A percentile compares a stretch with the other conserved stretches of the same genome.
Conservation (phyloP, 148 eudicot genomes). For the Vaccinium myrtillus region DNA sequence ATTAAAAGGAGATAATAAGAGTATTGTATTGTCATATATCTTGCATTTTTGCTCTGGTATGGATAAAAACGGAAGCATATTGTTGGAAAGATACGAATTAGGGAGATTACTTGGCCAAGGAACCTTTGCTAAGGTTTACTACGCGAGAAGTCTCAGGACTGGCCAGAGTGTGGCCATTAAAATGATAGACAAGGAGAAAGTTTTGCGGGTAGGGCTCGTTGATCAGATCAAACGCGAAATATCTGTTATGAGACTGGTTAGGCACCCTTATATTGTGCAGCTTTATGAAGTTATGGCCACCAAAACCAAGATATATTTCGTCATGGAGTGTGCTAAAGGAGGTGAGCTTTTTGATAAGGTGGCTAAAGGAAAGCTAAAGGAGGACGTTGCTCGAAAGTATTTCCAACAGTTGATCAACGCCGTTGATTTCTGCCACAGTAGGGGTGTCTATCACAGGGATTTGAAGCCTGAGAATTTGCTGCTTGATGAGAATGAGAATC, state of each 20-base stretch:
- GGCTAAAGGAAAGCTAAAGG: constrained; percentile 59
- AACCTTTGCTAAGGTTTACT: constrained; percentile 72
- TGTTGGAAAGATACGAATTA: constrained; percentile 66
- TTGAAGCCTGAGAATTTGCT: constrained; percentile 80
- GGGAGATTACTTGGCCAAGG: constrained; percentile 82
- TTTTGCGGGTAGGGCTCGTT: constrained; percentile 51
- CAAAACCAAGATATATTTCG: constrained; percentile 68
- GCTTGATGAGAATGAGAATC: constrained; percentile 63
- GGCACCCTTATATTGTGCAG: constrained; percentile 59
- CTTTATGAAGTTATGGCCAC: constrained; percentile 84
- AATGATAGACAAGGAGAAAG: constrained; percentile 66
- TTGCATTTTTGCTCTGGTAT: constrained; percentile 19
- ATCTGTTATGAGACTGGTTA: constrained; percentile 57
- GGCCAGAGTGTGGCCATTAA: constrained; percentile 77
- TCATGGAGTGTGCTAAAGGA: constrained; percentile 73
- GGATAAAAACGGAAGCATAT: constrained; percentile 39
- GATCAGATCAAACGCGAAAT: constrained; percentile 75
- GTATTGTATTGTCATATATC: background rate
- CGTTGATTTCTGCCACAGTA: constrained; percentile 75
- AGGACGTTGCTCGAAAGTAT: constrained; percentile 61
- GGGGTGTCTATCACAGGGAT: constrained; percentile 88
- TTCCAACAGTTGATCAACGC: constrained; percentile 66
- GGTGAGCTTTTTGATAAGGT: constrained; percentile 84
- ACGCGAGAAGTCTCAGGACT: constrained; percentile 47
- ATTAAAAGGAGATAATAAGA: constrained; percentile 7